phyloP scores from a whole-genome alignment of 805 yeast species.

The Naumovozyma baii region DNA sequence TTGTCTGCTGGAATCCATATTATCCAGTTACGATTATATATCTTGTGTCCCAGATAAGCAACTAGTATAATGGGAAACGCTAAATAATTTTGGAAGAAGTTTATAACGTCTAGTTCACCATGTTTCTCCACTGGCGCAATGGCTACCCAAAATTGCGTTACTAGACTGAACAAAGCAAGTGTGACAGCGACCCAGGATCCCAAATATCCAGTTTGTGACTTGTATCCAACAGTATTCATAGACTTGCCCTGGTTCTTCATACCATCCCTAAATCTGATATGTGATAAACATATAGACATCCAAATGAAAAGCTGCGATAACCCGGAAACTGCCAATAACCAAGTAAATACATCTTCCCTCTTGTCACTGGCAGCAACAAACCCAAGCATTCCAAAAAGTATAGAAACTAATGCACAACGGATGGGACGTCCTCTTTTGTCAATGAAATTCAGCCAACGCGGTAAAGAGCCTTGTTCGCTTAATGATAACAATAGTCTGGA shows the following conservation, averaged over 20 bases:
- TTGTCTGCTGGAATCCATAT: slow-evolving; percentile 34
- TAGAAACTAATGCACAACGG: slow-evolving; percentile 35
- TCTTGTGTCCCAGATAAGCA: slow-evolving; percentile 37
- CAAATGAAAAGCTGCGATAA: slow-evolving; percentile 71
- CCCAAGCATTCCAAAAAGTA: slow-evolving; percentile 45
- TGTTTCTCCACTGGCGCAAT: slow-evolving; percentile 40
- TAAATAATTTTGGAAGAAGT: slow-evolving; percentile 44
- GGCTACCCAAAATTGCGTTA: slow-evolving; percentile 68
- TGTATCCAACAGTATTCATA: slow-evolving; percentile 47
- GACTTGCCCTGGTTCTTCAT: slow-evolving; percentile 43
- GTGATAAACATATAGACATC: slow-evolving; percentile 64
- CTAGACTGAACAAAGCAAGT: slow-evolving; percentile 43
- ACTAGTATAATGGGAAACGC: slow-evolving; percentile 38
- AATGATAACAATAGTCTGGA: slow-evolving; percentile 48
- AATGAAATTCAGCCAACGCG: slow-evolving; percentile 38
- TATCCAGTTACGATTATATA: slow-evolving; percentile 30
- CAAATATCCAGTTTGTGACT: slow-evolving; percentile 45
- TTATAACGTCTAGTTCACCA: slow-evolving; percentile 26
- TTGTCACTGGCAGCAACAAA: slow-evolving; percentile 53
- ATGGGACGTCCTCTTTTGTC: slow-evolving; percentile 48
- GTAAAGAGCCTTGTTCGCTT: slow-evolving; percentile 44
- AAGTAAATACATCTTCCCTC: slow-evolving; percentile 51
- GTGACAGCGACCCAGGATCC: slow-evolving; percentile 49
- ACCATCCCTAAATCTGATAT: slow-evolving; percentile 57
- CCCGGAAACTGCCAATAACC: slow-evolving; percentile 74